A percentile compares a stretch with the other conserved stretches of the same genome.
These are phyloP conservation scores for Ashbya aceris DNA, from an alignment of 1,139 yeast species.

Conservation along the genomic window DNA sequence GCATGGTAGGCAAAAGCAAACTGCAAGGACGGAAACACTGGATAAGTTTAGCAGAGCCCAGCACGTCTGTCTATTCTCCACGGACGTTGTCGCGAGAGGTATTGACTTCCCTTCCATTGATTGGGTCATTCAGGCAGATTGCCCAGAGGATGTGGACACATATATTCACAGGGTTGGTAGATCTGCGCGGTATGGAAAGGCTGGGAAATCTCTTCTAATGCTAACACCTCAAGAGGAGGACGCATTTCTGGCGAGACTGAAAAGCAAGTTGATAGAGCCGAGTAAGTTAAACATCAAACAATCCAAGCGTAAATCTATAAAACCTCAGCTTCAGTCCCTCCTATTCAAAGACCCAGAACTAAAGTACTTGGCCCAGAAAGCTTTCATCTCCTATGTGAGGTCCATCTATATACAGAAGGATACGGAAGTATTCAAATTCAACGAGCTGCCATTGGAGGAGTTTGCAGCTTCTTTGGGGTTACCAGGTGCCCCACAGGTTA, in stretches of 20 bases:
- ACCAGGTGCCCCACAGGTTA: slow-evolving; percentile 93
- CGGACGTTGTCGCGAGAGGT: slow-evolving; percentile 97
- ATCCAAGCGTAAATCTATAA: slow-evolving; percentile 67
- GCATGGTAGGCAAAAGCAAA: slow-evolving; percentile 93
- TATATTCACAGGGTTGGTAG: slow-evolving; percentile 96
- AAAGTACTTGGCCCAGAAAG: slow-evolving; percentile 90
- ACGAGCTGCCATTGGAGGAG: slow-evolving; percentile 67
- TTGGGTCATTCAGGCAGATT: slow-evolving; percentile 94
- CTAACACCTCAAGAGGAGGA: slow-evolving; percentile 77
- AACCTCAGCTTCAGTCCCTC: slow-evolving; percentile 77
- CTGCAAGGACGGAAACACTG: slow-evolving; percentile 84
- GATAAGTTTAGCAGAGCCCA: slow-evolving; percentile 78
- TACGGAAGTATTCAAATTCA: slow-evolving; percentile 72
- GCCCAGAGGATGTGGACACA: slow-evolving; percentile 93
- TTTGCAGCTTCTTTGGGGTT: slow-evolving; percentile 84
- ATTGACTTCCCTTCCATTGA: slow-evolving; percentile 95
- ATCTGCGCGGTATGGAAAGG: slow-evolving; percentile 86
- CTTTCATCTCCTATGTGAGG: slow-evolving; percentile 81
- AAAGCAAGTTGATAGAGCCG: slow-evolving; percentile 56
- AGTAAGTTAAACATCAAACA: slow-evolving; percentile 67
- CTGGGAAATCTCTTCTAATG: slow-evolving; percentile 79
- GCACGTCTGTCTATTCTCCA: slow-evolving; percentile 83
- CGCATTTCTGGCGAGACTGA: slow-evolving; percentile 60
- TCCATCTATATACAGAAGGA: slow-evolving; percentile 83
- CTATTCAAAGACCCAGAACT: slow-evolving; percentile 88